Percentiles rank a stretch among this genome's conserved stretches.
phyloP scores from a whole-genome alignment of 176 grass and related monocot species.

The Oryza rufipogon region DNA sequence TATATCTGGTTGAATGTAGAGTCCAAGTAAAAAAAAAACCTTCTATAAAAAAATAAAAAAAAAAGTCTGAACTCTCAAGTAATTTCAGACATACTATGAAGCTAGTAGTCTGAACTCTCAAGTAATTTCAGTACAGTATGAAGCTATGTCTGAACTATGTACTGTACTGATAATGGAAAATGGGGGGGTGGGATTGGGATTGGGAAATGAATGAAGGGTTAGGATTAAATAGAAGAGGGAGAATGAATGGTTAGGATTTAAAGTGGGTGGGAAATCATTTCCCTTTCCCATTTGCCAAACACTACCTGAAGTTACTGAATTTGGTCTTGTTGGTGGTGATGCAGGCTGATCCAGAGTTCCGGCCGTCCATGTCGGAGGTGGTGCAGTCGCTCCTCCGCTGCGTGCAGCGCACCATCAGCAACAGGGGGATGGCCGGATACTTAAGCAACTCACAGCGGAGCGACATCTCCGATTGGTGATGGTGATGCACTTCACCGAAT shows the following conservation, averaged over 20 bases:
- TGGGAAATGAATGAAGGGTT: no score
- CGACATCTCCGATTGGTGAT: conserved; percentile 74
- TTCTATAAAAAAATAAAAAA: no score
- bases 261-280: no score
- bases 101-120: not conserved
- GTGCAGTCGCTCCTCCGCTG: conserved; percentile 65
- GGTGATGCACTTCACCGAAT: conserved; percentile 38
- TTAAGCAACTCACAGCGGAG: conserved; percentile 54
- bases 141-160: not conserved
- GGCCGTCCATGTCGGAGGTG: conserved; percentile 87
- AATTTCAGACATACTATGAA: no score
- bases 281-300: no score
- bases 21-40: no score
- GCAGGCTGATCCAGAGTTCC: conserved; percentile 71
- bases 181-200: no score
- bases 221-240: no score
- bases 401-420: conserved; percentile 57
- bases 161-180: no score
- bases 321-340: conserved; percentile 16
- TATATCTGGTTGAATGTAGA: no score
- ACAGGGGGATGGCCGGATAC: conserved; percentile 48
- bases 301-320: not conserved
- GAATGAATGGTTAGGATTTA: no score
- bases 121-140: no score
- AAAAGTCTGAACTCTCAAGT: not conserved